Conservation (phyloP, 805 yeast species). For the Lipomyces orientalis region DNA sequence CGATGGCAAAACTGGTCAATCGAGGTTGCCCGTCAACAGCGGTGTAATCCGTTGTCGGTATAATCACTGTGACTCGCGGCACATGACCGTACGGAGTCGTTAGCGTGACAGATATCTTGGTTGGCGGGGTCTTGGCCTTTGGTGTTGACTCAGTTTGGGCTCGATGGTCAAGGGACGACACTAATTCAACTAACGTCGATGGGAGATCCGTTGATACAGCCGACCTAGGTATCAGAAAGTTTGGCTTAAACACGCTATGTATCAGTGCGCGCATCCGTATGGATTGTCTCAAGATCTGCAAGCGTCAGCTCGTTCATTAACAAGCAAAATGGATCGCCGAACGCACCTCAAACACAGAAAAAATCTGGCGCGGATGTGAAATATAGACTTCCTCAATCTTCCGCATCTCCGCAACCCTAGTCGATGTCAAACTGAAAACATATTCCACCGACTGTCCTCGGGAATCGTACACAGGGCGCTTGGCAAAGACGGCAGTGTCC, state of each 20-base stretch:
- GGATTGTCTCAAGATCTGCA: slow-evolving; percentile 28
- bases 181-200: not conserved
- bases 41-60: slow-evolving; percentile 22
- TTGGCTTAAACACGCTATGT: slow-evolving; percentile 19
- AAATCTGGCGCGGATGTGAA: slow-evolving; percentile 33
- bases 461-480: slow-evolving; percentile 19
- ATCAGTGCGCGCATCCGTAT: slow-evolving; percentile 18
- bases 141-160: not conserved
- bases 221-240: not conserved
- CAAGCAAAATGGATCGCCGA: not conserved
- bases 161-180: not conserved
- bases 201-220: not conserved
- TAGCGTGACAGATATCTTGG: slow-evolving; percentile 16
- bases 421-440: slow-evolving; percentile 14
- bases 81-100: slow-evolving; percentile 25
- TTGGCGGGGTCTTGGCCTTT: not conserved
- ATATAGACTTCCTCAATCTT: slow-evolving; percentile 23
- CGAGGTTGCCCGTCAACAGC: not conserved
- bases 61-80: slow-evolving; percentile 17
- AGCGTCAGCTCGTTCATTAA: not conserved
- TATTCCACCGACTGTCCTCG: slow-evolving; percentile 18
- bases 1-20: slow-evolving; percentile 20
- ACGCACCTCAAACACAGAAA: slow-evolving; percentile 18
- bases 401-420: slow-evolving; percentile 22
- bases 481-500: slow-evolving; percentile 4